Base-by-base conservation (phyloP, 176 grass and related monocot genomes). In the Avena atlantica region DNA sequence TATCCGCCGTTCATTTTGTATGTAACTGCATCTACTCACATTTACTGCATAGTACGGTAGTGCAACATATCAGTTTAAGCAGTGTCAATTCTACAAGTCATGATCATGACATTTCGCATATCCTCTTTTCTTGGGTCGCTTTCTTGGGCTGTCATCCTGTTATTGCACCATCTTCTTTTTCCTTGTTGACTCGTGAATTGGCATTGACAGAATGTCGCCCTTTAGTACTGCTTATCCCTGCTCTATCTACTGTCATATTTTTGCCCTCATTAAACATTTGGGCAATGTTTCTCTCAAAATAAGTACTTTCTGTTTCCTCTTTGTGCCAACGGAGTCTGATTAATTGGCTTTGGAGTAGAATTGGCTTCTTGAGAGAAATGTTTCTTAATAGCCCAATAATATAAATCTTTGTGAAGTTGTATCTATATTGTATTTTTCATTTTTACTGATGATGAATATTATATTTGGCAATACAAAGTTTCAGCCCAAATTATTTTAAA, bases 11-110 rank as follows among this genome's bases (percentile, higher is more conserved):
- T 42, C 20, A 51, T 49, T 86, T 63, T 82, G 13, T 68, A 78
- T 78, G 79, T 77, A 58, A 82, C 20, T 25, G 24, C 57, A 85
- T 77, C 27, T 37, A 27, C 16, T 83, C 49, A 73, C 53, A 84
- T 84, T 74, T 47, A 45, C 55, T 74, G 7, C 76, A 69, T 66
- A 55, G 25, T 80, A 29, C 4, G 52, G 5, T 74, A 65, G 17
- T 7, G 8, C 40, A 76, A 56, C 45, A 27, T 53, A 66, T 65
- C 15, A 82, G 9, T 66, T 82, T 81, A 48, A 51, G 20, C 45
- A 19, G 4, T 73, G 79, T 62, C 21, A 44, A 47, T 77, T 27
- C 25, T 60, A 70, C 77, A 74, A 49, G 15, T 48, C 16, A 37
- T 25, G 2, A 75, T 84, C 9, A 57, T 79, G 29, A 55, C 27